Evolutionary conservation across 2,329 filamentous ascomycete species (phyloP), one percentile per base, ranked within the genome.

Genomic region (Fusarium sp.): DNA sequence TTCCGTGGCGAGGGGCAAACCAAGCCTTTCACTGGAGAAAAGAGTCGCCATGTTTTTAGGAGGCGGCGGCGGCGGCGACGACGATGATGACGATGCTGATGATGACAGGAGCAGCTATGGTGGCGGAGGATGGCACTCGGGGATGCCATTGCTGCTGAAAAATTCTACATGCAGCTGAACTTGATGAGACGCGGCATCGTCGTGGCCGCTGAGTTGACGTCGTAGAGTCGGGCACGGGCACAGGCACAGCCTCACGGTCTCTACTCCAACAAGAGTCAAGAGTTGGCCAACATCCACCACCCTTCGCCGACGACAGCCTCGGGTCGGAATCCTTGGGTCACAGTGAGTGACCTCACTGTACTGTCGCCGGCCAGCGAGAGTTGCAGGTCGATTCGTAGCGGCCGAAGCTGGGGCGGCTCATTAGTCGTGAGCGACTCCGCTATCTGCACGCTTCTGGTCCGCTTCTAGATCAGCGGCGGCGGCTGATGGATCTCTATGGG

Each of bases 391-490:
- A 70, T 60, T 75, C 72, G 72, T 73, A 74, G 72, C 50, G 71
- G 68, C 72, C 72, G 72, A 74, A 66, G 63, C 70, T 73, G 70
- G 65, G 71, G 65, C 68, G 70, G 68, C 68, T 72, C 72, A 75
- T 74, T 75, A 72, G 71, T 74, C 73, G 73, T 56, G 58, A 62
- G 39, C 36, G 31, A 59, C 73, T 73, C 68, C 65, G 68, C 43
- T 60, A 65, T 71, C 72, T 73, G 70, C 70, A 73, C 68, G 65
- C 74, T 76, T 76, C 74, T 76, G 74, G 74, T 60, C 63, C 68
- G 74, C 73, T 76, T 76, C 74, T 75, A 76, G 74, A 76, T 76
- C 74, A 75, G 74, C 72, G 62, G 67, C 67, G 69, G 53, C 70
- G 73, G 67, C 65, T 69, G 68, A 72, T 73, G 72, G 74, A 63